Evolutionary conservation across 345 rosid genomes (phyloP).

Genomic region (Dovyalis caffra): DNA sequence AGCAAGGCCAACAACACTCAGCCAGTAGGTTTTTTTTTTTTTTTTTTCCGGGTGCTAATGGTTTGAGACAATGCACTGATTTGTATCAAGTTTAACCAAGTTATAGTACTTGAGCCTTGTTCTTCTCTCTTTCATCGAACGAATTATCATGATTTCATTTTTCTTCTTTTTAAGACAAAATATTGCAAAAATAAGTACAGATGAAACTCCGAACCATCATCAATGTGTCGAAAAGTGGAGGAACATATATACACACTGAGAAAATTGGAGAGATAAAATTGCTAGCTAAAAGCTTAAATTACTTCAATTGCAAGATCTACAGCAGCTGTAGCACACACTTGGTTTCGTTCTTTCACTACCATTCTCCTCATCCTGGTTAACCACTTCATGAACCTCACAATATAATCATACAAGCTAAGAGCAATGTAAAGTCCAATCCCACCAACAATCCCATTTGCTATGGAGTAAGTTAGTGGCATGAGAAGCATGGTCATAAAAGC

Average conservation of each 20-base stretch:
- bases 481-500: slow-evolving; percentile 82
- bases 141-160: no score
- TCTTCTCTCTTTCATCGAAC: no score
- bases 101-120: no score
- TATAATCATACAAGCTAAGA: slow-evolving; percentile 53
- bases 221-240: neutral
- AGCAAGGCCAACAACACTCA: slow-evolving; percentile 28
- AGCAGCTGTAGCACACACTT: slow-evolving; percentile 52
- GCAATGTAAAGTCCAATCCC: slow-evolving; percentile 69
- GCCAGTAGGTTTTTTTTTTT: no score
- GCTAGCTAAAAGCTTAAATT: slow-evolving; percentile 13
- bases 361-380: slow-evolving; percentile 44
- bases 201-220: neutral
- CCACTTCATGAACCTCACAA: slow-evolving; percentile 29
- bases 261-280: neutral
- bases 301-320: slow-evolving; percentile 32
- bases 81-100: no score
- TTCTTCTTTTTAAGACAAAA: no score
- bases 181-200: no score
- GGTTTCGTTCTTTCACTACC: slow-evolving; percentile 57
- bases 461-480: slow-evolving; percentile 84
- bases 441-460: slow-evolving; percentile 81
- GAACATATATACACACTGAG: neutral
- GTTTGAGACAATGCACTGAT: no score
- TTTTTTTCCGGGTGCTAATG: no score